Evolutionary conservation across 768 basidiomycete genomes (phyloP), one percentile per base, ranked within the genome.

Genomic region (Antrodiella citrinella): DNA sequence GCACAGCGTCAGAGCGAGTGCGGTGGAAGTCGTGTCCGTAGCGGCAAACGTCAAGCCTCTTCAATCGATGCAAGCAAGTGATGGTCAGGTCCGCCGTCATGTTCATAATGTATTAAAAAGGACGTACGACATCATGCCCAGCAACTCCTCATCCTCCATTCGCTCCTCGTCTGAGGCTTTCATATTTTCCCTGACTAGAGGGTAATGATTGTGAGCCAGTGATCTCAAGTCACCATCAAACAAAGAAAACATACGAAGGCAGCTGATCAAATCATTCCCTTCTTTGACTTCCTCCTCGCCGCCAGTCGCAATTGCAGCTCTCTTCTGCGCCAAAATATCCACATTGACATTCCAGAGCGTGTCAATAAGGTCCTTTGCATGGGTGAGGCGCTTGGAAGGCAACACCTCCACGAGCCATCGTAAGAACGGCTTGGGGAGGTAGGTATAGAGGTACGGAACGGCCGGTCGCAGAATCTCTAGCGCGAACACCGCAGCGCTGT

Each of bases 1-100:
- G 25, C 66, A 57, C n/a, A 77, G 45, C 11, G 59, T 66, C 0
- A 69, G 64, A 4, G 67, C 61, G 11, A 76, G 57, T 2, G 68
- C 68, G n/a, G 57, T 62, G 10, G 73, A 71, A 0, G 74, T 75
- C 0, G 73, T 75, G 53, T 75, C 74, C 51, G 68, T 69, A 1
- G 66, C 73, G 0, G 73, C 73, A 44, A 72, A 68, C 18, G 68
- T 64, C 5, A 75, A 55, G 0, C 67, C 62, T 13, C 70, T 72
- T n/a, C n/a, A n/a, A n/a, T n/a, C n/a, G n/a, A n/a, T n/a, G n/a
- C n/a, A n/a, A n/a, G n/a, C n/a, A n/a, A n/a, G n/a, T n/a, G n/a
- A n/a, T n/a, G n/a, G n/a, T 2, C 19, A 21, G 23, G 35, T 30
- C 45, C 3, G 15, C 12, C 4, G 2, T 15, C 44, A 57, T n/a